Base-by-base conservation (phyloP, 441 rosid species). In the Flueggea neowawraea region DNA sequence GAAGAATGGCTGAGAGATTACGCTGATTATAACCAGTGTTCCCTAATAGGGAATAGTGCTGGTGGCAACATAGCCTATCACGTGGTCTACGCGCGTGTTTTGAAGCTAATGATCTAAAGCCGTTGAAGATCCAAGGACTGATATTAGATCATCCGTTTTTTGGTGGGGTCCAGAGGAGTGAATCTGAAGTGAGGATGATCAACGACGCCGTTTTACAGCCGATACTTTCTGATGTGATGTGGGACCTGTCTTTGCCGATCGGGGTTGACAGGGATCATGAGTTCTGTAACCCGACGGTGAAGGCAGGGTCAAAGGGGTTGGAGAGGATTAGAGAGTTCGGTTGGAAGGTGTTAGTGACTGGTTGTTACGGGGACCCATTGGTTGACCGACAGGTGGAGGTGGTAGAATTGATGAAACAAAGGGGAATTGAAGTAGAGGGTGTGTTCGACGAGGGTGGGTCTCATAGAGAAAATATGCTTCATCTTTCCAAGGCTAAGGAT, bases 121-220 rank as follows among this genome's bases (percentile, higher is more conserved):
- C 82, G 10, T 45, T 80, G 39, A 65, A 52, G 50, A 80, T 87
- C 76, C 58, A 54, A 51, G 91, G 89, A 55, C 31, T 85, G 73
- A 76, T 87, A 55, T 52, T 82, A 62, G 73, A 77, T 39, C 82
- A 79, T 8, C 76, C 89, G 0, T 83, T 78, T 72, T 83, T 87
- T 53, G 83, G 89, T 13, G 89, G 84, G 16, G 53, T 32, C 51
- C 47, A 57, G 32, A 60, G 86, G 55, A 61, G 68, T 2, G 69
- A 12, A 28, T 80, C 87, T 1, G 91, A 88, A 66, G 15, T 66
- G 5, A 70, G 66, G 48, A 53, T 72, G 4, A 54, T 6, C 11
- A 55, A 75, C 48, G 75, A 75, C 15, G 66, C 48, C 6, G 0
- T 31, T 10, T 43, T 77, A 11, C 84, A 83, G 0, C 67, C 63